Conservation (phyloP, 108 stramenopile species). For the Pseudonitzschia pungens region DNA sequence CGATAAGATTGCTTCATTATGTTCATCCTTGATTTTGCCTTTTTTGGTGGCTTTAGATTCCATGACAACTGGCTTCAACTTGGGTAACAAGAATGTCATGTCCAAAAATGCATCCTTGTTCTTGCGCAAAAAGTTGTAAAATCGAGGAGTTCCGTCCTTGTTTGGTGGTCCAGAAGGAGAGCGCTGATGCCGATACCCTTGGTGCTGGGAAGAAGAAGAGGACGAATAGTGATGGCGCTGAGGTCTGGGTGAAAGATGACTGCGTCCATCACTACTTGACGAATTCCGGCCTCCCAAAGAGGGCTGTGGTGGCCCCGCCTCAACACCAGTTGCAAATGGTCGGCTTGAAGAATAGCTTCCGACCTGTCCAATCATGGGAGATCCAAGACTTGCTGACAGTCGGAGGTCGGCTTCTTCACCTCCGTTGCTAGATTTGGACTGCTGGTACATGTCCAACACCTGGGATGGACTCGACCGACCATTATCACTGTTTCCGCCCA, state of each 20-base stretch:
- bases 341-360: constrained; percentile 7
- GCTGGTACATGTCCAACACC: constrained; percentile 43
- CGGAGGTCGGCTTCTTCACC: constrained; percentile 36
- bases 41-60: constrained; percentile 11
- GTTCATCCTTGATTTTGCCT: constrained; percentile 1
- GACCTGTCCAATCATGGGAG: constrained; percentile 8
- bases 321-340: constrained; percentile 19
- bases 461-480: constrained; percentile 47
- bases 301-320: constrained; percentile 16
- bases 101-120: constrained; percentile 58
- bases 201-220: constrained; percentile 1
- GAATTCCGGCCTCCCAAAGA: constrained; percentile 9
- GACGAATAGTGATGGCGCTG: background rate
- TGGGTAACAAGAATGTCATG: constrained; percentile 71
- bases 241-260: constrained; percentile 5
- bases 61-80: constrained; percentile 50
- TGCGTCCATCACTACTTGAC: background rate
- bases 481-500: constrained; percentile 30
- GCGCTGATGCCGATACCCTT: background rate
- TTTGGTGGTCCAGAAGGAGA: constrained; percentile 1
- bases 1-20: no score
- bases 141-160: constrained; percentile 34
- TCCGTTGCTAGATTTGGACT: constrained; percentile 19
- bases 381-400: constrained; percentile 14
- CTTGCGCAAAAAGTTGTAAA: constrained; percentile 46